phyloP scores from a whole-genome alignment of 2,329 filamentous ascomycete species.

The Aspergillus tubingensis region DNA sequence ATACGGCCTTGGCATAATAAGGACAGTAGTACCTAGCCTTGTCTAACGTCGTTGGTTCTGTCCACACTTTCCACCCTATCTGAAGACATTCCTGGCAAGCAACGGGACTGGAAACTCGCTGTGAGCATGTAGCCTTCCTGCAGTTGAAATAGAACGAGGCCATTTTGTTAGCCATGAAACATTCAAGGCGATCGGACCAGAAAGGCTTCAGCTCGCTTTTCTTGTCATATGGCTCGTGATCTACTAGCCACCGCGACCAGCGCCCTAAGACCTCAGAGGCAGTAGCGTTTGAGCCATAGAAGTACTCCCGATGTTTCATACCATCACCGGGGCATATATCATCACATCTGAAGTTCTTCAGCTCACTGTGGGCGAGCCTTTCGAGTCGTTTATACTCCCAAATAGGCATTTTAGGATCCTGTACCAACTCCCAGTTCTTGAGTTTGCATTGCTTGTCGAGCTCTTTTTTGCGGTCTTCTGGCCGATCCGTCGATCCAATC shows the following conservation, averaged over 20 bases:
- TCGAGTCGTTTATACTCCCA: conserved; percentile 17
- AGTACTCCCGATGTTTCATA: conserved; percentile 1
- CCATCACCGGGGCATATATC: conserved; percentile 9
- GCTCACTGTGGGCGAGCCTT: conserved; percentile 13
- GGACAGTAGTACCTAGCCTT: conserved; percentile 9
- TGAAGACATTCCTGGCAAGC: conserved; percentile 19
- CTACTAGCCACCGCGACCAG: conserved; percentile 17
- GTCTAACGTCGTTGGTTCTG: conserved; percentile 1
- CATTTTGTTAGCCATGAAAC: background rate
- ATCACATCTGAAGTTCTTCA: conserved; percentile 12
- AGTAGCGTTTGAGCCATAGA: background rate
- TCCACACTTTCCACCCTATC: conserved; percentile 17
- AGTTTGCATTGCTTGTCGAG: conserved; percentile 13
- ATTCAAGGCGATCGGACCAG: conserved; percentile 15
- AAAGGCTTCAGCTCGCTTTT: conserved; percentile 13
- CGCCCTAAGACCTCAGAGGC: conserved; percentile 12
- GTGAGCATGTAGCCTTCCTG: background rate
- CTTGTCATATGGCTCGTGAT: conserved; percentile 12
- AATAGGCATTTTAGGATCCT: conserved; percentile 5
- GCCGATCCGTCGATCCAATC: conserved; percentile 14
- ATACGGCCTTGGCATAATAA: conserved; percentile 1
- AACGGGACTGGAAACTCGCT: background rate
- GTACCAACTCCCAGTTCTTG: background rate
- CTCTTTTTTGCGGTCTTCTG: conserved; percentile 5
- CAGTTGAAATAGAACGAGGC: conserved; percentile 14